A percentile compares a stretch with the other conserved stretches of the same genome.
phyloP scores from a whole-genome alignment of 2,329 filamentous ascomycete genomes.

The Aspergillus arachidicola region DNA sequence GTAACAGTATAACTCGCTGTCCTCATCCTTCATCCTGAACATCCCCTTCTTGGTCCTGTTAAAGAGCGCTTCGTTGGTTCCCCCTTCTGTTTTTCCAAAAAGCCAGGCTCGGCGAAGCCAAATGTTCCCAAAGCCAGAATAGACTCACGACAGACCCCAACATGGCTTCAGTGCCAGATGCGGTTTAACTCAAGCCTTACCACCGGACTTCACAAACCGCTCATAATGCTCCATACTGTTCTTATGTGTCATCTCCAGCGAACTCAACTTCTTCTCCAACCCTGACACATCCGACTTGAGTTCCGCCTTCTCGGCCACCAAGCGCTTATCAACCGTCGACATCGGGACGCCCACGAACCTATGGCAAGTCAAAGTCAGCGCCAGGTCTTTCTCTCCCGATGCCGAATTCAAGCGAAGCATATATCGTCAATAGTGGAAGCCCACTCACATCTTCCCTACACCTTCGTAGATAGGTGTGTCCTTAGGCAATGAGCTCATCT shows the following conservation, averaged over 20 bases:
- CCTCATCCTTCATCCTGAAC: neutral
- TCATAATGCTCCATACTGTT: constrained; percentile 92
- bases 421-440: neutral
- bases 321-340: constrained; percentile 71
- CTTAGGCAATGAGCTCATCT: constrained; percentile 74
- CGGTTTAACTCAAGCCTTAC: constrained; percentile 30
- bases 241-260: constrained; percentile 91
- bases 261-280: constrained; percentile 85
- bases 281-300: constrained; percentile 77
- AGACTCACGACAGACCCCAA: neutral
- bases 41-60: neutral
- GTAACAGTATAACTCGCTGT: neutral
- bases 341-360: constrained; percentile 88
- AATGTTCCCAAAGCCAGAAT: neutral
- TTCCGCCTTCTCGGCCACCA: constrained; percentile 73
- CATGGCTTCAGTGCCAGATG: neutral
- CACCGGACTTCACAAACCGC: constrained; percentile 72
- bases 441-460: constrained; percentile 90
- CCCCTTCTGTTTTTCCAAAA: neutral
- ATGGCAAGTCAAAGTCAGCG: constrained; percentile 13
- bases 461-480: constrained; percentile 88
- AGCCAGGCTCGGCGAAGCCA: neutral
- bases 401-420: neutral
- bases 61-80: neutral
- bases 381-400: neutral